These are phyloP conservation scores for Helminthosporium solani DNA, from an alignment of 2,329 filamentous ascomycete species.

Conservation along the genomic window DNA sequence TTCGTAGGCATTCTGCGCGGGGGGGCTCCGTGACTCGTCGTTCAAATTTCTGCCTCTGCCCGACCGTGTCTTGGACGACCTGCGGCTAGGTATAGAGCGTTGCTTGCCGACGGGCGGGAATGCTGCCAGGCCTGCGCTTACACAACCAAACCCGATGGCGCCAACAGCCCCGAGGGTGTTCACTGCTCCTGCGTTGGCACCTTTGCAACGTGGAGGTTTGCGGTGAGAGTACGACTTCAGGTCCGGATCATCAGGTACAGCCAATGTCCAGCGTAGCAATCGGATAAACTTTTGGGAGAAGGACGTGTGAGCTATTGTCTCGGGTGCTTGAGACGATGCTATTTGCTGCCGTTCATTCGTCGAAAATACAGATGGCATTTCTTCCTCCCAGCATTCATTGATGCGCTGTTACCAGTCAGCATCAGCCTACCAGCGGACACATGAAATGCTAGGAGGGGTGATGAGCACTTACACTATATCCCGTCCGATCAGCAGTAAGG, in stretches of 20 bases:
- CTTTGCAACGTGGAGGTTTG: too few relatives aligned
- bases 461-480: not conserved
- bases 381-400: not conserved
- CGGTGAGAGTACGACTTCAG: constrained; percentile 7
- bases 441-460: not conserved
- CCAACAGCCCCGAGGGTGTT: not conserved
- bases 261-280: constrained; percentile 3
- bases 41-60: too few relatives aligned
- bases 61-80: too few relatives aligned
- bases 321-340: too few relatives aligned
- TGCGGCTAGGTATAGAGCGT: too few relatives aligned
- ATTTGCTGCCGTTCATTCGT: too few relatives aligned
- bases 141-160: not conserved
- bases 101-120: too few relatives aligned
- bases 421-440: not conserved
- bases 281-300: not conserved
- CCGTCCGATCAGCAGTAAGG: not conserved
- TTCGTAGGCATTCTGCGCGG: too few relatives aligned
- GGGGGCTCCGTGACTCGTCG: too few relatives aligned
- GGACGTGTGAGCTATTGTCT: not conserved
- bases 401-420: not conserved
- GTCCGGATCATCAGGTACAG: constrained; percentile 7
- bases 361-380: not conserved
- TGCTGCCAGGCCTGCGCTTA: too few relatives aligned
- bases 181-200: not conserved